Evolutionary conservation across 352 stramenopile genomes (phyloP).

Genomic region (Globisporangium cystogenes): DNA sequence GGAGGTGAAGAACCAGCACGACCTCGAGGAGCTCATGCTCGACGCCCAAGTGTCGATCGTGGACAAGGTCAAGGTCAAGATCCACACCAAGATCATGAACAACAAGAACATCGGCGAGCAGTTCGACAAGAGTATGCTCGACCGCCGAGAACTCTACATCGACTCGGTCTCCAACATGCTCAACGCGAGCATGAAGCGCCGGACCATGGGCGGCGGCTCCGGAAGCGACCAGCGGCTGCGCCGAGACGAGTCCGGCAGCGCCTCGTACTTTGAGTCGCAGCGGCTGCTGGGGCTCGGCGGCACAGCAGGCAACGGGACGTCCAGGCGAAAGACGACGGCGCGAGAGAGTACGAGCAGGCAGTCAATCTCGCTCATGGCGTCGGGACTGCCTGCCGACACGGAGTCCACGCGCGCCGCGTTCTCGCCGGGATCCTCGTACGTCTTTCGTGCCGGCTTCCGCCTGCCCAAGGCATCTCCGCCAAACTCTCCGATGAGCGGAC

Average conservation of each 20-base stretch:
- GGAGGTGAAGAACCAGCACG: constrained; percentile 31
- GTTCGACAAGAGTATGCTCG: constrained; percentile 77
- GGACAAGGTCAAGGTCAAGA: constrained; percentile 71
- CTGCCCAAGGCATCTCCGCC: constrained; percentile 42
- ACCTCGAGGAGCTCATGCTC: constrained; percentile 65
- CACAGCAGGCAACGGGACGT: constrained; percentile 10
- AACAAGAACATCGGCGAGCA: constrained; percentile 89
- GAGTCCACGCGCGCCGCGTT: constrained; percentile 26
- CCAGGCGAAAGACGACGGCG: constrained; percentile 20
- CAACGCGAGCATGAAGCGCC: constrained; percentile 61
- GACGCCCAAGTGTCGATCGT: constrained; percentile 46
- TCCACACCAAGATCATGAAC: constrained; percentile 86
- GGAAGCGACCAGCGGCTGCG: constrained; percentile 6
- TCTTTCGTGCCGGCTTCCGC: constrained; percentile 54
- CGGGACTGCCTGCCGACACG: constrained; percentile 22
- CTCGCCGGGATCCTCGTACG: constrained; percentile 30
- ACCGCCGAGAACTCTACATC: constrained; percentile 75
- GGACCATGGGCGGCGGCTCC: constrained; percentile 34
- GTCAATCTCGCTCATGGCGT: constrained; percentile 24
- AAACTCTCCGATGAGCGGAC: constrained; percentile 9
- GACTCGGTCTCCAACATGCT: constrained; percentile 79
- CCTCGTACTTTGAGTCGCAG: constrained; percentile 47
- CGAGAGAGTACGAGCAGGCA: constrained; percentile 14
- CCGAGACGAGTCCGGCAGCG: constrained; percentile 11
- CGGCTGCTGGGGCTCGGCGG: constrained; percentile 20